These are phyloP conservation scores for Thalia dealbata DNA, from an alignment of 176 grass and related monocot genomes.

Conservation along the genomic window DNA sequence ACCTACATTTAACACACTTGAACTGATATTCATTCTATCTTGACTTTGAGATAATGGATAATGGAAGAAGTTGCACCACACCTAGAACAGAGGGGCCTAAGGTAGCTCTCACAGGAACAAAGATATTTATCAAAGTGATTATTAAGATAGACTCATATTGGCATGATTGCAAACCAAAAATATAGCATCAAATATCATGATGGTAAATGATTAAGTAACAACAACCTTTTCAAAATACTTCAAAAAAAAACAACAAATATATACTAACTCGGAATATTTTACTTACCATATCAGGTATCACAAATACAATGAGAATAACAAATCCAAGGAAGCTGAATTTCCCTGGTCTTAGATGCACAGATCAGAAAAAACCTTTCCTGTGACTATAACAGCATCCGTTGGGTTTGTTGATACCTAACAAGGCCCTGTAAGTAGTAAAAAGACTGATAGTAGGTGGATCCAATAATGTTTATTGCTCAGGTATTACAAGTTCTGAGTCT, in stretches of 20 bases:
- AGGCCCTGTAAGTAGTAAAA: background rate
- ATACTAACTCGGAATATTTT: background rate
- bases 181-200: background rate
- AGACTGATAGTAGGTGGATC: background rate
- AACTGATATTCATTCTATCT: background rate
- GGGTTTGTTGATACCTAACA: background rate
- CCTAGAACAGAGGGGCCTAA: background rate
- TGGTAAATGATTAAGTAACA: background rate
- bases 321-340: background rate
- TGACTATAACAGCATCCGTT: background rate
- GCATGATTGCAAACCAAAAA: background rate
- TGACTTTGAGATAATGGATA: background rate
- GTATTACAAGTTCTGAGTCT: slow-evolving; percentile 25
- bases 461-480: slow-evolving; percentile 10
- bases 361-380: background rate
- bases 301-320: background rate
- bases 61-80: background rate
- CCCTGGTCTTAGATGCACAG: background rate
- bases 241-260: background rate
- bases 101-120: background rate
- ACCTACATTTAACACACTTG: background rate
- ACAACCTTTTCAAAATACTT: background rate
- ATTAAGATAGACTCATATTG: background rate
- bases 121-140: background rate
- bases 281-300: background rate